These are phyloP conservation scores for Wickerhamomyces ciferrii DNA, from an alignment of 805 yeast genomes.

Conservation along the genomic window DNA sequence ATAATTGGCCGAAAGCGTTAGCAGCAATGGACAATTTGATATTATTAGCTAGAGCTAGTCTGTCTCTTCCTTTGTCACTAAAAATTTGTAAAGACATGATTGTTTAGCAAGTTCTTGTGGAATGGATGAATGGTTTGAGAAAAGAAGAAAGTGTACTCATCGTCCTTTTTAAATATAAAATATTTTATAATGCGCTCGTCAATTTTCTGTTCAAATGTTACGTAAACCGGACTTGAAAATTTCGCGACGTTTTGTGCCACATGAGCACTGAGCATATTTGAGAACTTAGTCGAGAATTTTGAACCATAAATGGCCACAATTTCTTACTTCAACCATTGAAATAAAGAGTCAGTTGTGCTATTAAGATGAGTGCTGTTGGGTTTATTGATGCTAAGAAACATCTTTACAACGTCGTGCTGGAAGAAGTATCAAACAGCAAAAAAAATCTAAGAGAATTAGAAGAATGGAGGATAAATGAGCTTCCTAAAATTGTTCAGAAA, in stretches of 20 bases:
- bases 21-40: conserved; percentile 24
- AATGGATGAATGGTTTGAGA: background rate
- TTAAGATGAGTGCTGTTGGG: conserved; percentile 1
- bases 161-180: background rate
- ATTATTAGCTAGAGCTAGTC: conserved; percentile 17
- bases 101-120: background rate
- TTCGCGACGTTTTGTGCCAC: background rate
- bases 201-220: background rate
- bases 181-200: too few relatives aligned
- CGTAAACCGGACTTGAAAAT: background rate
- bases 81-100: conserved; percentile 15
- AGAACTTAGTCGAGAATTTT: too few relatives aligned
- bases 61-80: conserved; percentile 18
- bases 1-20: conserved; percentile 10
- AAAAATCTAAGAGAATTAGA: conserved; percentile 11
- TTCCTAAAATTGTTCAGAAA: conserved; percentile 4
- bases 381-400: conserved; percentile 1
- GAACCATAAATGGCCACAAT: too few relatives aligned
- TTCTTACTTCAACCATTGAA: too few relatives aligned
- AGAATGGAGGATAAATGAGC: conserved; percentile 11
- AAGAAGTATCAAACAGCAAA: conserved; percentile 3
- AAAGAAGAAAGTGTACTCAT: background rate
- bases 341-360: too few relatives aligned
- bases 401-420: conserved; percentile 5
- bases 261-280: too few relatives aligned